Percentiles rank a stretch among this genome's conserved stretches.
Conservation (phyloP, 352 stramenopile genomes). For the Pythium brassicae region DNA sequence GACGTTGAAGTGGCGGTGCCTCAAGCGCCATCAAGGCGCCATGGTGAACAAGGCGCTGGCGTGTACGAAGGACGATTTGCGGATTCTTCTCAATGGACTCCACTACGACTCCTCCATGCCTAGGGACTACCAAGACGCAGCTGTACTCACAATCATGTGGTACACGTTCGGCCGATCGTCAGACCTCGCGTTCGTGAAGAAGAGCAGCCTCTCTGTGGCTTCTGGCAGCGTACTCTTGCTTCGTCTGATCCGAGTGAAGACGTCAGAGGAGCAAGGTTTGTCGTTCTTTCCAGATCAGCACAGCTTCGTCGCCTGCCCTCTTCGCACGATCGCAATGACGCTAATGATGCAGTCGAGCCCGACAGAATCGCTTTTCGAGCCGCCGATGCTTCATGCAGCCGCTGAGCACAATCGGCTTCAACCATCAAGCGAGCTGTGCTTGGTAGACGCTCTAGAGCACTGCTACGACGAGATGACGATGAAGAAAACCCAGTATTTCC, state of each 20-base stretch:
- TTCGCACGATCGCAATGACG: slow-evolving; percentile 15
- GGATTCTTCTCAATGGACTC: slow-evolving; percentile 1
- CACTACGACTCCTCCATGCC: slow-evolving; percentile 18
- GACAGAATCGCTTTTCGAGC: slow-evolving; percentile 8
- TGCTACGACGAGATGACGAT: neutral
- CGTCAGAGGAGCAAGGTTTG: slow-evolving; percentile 21
- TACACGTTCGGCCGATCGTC: too few relatives aligned
- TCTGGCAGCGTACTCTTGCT: slow-evolving; percentile 17
- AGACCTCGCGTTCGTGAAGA: slow-evolving; percentile 19
- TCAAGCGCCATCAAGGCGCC: slow-evolving; percentile 12
- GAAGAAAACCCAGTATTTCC: neutral
- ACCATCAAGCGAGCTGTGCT: neutral
- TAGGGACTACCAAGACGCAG: slow-evolving; percentile 26
- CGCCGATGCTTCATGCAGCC: neutral
- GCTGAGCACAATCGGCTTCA: slow-evolving; percentile 6
- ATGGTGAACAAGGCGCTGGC: slow-evolving; percentile 27
- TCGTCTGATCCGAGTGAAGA: slow-evolving; percentile 24
- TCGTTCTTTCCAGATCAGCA: slow-evolving; percentile 21
- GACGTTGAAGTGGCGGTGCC: slow-evolving; percentile 1
- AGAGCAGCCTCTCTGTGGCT: slow-evolving; percentile 20
- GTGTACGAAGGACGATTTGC: slow-evolving; percentile 24
- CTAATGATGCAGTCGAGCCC: slow-evolving; percentile 16
- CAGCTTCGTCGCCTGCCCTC: slow-evolving; percentile 13
- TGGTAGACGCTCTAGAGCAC: neutral
- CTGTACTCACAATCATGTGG: too few relatives aligned